Evolutionary conservation across 2,329 filamentous ascomycete genomes (phyloP).

Genomic region (Fusarium keratoplasticum): DNA sequence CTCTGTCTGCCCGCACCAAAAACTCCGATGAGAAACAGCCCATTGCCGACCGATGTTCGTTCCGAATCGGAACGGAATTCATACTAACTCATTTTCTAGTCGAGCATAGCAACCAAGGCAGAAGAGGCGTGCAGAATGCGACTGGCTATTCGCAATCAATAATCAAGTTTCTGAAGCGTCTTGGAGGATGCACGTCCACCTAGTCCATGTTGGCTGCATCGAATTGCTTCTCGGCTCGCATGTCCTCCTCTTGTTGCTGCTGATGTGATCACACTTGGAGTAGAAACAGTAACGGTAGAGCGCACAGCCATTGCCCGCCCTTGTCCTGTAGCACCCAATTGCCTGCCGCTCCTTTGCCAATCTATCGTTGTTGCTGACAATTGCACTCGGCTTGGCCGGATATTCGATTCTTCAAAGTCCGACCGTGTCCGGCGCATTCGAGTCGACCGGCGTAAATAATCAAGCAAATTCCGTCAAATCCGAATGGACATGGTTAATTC

Average conservation of each 20-base stretch:
- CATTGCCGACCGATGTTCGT: constrained; percentile 8
- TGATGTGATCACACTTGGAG: constrained; percentile 35
- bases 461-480: constrained; percentile 1
- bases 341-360: background rate
- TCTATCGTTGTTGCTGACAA: constrained; percentile 12
- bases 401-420: background rate
- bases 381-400: constrained; percentile 20
- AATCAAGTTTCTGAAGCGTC: constrained; percentile 5
- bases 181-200: constrained; percentile 9
- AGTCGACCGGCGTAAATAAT: background rate
- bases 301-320: background rate
- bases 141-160: background rate
- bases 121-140: background rate
- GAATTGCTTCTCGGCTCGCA: constrained; percentile 22
- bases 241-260: constrained; percentile 23
- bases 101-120: background rate
- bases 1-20: constrained; percentile 7
- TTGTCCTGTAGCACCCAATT: background rate
- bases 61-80: constrained; percentile 9
- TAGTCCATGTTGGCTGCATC: constrained; percentile 10
- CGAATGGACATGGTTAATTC: background rate
- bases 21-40: constrained; percentile 12
- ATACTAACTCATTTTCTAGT: background rate
- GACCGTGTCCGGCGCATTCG: background rate
- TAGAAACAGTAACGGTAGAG: background rate